Percentiles rank a stretch among this genome's conserved stretches.
Evolutionary conservation across 1,284 basidiomycete species (phyloP).

Genomic region (Hypsizygus ulmarius): DNA sequence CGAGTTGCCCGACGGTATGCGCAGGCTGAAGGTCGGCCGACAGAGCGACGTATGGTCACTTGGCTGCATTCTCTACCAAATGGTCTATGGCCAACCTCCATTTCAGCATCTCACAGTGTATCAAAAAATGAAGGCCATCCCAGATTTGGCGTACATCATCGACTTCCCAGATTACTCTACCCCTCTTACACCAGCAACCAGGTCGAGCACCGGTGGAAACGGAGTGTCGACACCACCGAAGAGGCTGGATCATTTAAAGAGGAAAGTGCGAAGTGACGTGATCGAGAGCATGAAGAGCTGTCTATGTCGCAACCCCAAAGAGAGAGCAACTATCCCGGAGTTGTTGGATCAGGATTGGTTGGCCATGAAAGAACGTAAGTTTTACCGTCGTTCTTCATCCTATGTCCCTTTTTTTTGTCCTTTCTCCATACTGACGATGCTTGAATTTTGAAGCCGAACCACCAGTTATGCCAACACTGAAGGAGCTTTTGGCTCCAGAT

Average conservation of each 20-base stretch:
- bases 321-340: slow-evolving; percentile 79
- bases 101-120: slow-evolving; percentile 84
- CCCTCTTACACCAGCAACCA: slow-evolving; percentile 46
- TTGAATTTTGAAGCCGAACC: slow-evolving; percentile 19
- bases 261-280: slow-evolving; percentile 64
- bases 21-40: slow-evolving; percentile 78
- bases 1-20: slow-evolving; percentile 75
- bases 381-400: slow-evolving; percentile 3
- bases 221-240: slow-evolving; percentile 44
- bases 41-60: slow-evolving; percentile 96
- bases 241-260: slow-evolving; percentile 60
- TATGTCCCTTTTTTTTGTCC: background rate
- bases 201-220: slow-evolving; percentile 20
- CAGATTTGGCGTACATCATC: slow-evolving; percentile 69
- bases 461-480: slow-evolving; percentile 17
- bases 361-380: slow-evolving; percentile 47
- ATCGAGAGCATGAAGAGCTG: slow-evolving; percentile 76
- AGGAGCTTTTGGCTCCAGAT: slow-evolving; percentile 42
- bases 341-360: slow-evolving; percentile 68
- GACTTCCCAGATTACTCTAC: slow-evolving; percentile 69
- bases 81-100: slow-evolving; percentile 94
- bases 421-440: slow-evolving; percentile 6
- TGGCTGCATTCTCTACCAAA: slow-evolving; percentile 96
- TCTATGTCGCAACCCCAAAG: slow-evolving; percentile 70
- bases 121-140: slow-evolving; percentile 88